Base-by-base conservation (phyloP, 2,329 filamentous ascomycete species). In the Neoscytalidium dimidiatum region DNA sequence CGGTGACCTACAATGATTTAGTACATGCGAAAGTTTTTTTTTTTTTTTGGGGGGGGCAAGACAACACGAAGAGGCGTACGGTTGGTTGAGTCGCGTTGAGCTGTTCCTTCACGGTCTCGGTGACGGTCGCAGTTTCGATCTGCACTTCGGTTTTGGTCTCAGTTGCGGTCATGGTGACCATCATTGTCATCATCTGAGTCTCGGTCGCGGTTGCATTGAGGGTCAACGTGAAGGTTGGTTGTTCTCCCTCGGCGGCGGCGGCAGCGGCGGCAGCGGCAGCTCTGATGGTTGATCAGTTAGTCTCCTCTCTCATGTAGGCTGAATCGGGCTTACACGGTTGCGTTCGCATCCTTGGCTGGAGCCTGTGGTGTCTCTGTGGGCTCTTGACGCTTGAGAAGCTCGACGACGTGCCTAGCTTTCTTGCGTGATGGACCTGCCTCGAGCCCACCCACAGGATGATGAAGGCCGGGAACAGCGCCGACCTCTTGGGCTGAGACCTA, bases 131-230 rank as follows among this genome's bases (percentile, higher is more conserved):
- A 48, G 49, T 61, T 33, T 56, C 46, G 49, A 58, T 17, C 11
- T 60, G 56, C 26, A 60, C 26, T 23, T 60, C 56, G n/a, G 56
- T 60, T 28, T 48, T 29, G n/a, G 60, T 66, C 29, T 56, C 64
- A 9, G 43, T 53, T 21, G 44, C 33, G 17, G 35, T 57, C 23
- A 43, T 57, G 19, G 49, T 62, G 26, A 62, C 44, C n/a, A 44
- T 58, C 57, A 66, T 62, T 13, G 48, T 64, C 49, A 62, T 51
- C 64, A 56, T 61, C 28, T 61, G 57, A 19, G 21, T 64, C 19
- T 48, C 33, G 2, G 58, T 66, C 17, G 31, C 19, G 29, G 44
- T 64, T 26, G 33, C 14, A 9, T 62, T 58, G 13, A 65, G 52
- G 13, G 43, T 51, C 33, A 58, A 19, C 26, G 62, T 64, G 26